These are phyloP conservation scores for Paramecium octaurelia DNA, from an alignment of 73 alveolate genomes.

Conservation along the genomic window DNA sequence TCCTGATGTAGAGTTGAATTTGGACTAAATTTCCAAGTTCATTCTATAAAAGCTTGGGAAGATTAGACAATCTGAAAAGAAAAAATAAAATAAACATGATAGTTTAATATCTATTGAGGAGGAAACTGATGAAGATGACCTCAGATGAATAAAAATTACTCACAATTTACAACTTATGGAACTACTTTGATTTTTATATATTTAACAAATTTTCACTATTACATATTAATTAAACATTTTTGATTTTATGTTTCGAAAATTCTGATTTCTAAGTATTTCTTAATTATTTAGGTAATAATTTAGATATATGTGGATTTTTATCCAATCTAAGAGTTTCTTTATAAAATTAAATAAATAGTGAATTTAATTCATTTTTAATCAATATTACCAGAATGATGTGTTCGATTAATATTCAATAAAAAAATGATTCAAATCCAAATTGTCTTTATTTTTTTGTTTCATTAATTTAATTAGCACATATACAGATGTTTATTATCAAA, in stretches of 20 bases:
- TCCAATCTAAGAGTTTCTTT: background rate
- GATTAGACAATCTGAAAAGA: background rate
- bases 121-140: conserved; percentile 38
- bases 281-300: background rate
- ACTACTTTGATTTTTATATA: conserved; percentile 5
- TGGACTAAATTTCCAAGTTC: background rate
- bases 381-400: background rate
- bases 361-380: background rate
- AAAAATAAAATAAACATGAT: background rate
- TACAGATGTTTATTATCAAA: conserved; percentile 71
- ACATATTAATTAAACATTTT: background rate
- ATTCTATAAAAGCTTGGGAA: background rate
- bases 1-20: background rate
- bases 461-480: background rate
- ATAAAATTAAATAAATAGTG: background rate
- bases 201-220: background rate
- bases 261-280: background rate
- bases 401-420: background rate
- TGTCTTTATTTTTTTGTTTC: background rate
- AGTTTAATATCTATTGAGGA: background rate
- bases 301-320: background rate
- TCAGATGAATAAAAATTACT: background rate
- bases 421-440: background rate
- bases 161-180: background rate
- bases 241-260: background rate